Percentiles rank a stretch among this genome's conserved stretches.
Evolutionary conservation across 345 rosid species (phyloP).

Genomic region (Excoecaria cochinchinensis): DNA sequence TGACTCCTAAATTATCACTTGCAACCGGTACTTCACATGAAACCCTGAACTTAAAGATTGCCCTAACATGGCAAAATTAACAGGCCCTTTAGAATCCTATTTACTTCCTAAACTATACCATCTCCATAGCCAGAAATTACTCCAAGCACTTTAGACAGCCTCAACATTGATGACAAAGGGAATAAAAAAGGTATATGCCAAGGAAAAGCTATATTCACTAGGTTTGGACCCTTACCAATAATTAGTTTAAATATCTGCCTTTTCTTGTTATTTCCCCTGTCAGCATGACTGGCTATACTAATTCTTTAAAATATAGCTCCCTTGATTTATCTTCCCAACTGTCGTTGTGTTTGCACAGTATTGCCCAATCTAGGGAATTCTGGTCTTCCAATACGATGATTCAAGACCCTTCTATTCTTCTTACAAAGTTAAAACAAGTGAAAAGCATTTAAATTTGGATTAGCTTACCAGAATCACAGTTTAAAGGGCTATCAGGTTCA

Average conservation of each 20-base stretch:
- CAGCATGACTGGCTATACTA: neutral
- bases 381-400: neutral
- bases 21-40: neutral
- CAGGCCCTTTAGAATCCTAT: neutral
- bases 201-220: neutral
- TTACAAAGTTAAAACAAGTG: neutral
- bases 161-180: neutral
- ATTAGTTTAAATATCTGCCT: neutral
- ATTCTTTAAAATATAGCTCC: neutral
- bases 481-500: slow-evolving; percentile 92
- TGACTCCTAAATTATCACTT: neutral
- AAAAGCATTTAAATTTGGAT: neutral
- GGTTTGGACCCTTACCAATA: neutral
- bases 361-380: neutral
- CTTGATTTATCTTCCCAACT: neutral
- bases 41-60: neutral
- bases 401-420: neutral
- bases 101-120: neutral
- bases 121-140: neutral
- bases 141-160: neutral
- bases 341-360: neutral
- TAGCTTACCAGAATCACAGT: slow-evolving; percentile 85
- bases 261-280: neutral
- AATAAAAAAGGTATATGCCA: neutral
- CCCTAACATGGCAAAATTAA: neutral